A percentile compares a stretch with the other conserved stretches of the same genome.
Conservation (phyloP, 2,329 filamentous ascomycete genomes). For the Coniella lustricola region DNA sequence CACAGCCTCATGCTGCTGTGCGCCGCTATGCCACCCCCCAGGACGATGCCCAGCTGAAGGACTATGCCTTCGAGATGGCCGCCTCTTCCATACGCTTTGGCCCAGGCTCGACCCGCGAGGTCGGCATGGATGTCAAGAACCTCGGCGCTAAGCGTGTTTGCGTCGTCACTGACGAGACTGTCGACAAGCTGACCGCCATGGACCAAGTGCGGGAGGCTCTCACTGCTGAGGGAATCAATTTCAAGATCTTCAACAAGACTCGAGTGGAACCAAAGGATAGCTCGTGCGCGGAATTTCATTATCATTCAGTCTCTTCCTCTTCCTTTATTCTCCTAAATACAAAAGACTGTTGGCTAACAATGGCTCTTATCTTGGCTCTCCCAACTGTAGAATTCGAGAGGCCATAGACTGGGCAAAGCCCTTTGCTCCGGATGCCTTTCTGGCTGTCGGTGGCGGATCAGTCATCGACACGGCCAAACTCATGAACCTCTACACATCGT, state of each 20-base stretch:
- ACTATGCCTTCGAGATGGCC: slow-evolving; percentile 99
- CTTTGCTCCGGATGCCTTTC: slow-evolving; percentile 76
- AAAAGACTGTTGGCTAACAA: too few species aligned
- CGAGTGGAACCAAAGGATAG: slow-evolving; percentile 91
- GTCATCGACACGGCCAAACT: slow-evolving; percentile 98
- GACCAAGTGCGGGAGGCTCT: slow-evolving; percentile 79
- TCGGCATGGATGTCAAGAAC: slow-evolving; percentile 96
- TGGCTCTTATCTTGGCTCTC: too few species aligned
- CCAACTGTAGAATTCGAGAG: slow-evolving; percentile 34
- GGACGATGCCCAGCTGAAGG: slow-evolving; percentile 67
- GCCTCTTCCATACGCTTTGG: slow-evolving; percentile 92
- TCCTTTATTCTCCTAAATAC: too few species aligned
- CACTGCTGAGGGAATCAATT: slow-evolving; percentile 69
- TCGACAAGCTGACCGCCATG: slow-evolving; percentile 80
- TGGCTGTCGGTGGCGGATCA: slow-evolving; percentile 86
- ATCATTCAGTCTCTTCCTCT: neutral
- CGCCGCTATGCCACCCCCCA: slow-evolving; percentile 68
- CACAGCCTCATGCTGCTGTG: slow-evolving; percentile 21
- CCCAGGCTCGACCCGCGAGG: slow-evolving; percentile 85
- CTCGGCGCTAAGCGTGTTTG: slow-evolving; percentile 80
- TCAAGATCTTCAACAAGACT: slow-evolving; percentile 72
- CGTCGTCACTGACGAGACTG: slow-evolving; percentile 83
- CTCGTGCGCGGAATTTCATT: slow-evolving; percentile 49
- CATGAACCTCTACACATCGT: slow-evolving; percentile 93
- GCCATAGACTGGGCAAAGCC: slow-evolving; percentile 83